Evolutionary conservation across 129 eudicot species (phyloP).

Genomic region (Flaveria sonorensis): DNA sequence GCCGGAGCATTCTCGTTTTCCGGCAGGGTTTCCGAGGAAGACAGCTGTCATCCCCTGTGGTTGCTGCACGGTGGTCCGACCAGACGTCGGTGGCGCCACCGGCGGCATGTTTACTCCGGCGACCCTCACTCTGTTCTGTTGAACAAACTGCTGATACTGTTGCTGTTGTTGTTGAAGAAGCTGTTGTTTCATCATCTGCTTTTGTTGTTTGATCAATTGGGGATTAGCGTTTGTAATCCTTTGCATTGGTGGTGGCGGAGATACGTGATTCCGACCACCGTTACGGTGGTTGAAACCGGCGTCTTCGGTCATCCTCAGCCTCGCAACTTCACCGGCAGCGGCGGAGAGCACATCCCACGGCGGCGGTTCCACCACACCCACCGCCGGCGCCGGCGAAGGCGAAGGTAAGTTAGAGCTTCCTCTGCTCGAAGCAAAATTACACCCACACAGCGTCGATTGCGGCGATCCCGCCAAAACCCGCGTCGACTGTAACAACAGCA

Average conservation of each 20-base stretch:
- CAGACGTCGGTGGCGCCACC: constrained; percentile 29
- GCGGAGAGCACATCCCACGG: constrained; percentile 54
- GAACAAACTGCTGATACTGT: constrained; percentile 27
- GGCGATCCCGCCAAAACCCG: constrained; percentile 64
- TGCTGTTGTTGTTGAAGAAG: constrained; percentile 27
- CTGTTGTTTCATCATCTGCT: constrained; percentile 37
- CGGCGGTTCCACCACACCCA: constrained; percentile 16
- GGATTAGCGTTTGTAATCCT: constrained; percentile 35
- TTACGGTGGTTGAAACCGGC: neutral
- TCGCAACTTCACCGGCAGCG: constrained; percentile 74
- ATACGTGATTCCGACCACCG: constrained; percentile 11
- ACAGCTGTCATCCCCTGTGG: constrained; percentile 65
- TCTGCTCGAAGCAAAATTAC: constrained; percentile 50
- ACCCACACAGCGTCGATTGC: constrained; percentile 65
- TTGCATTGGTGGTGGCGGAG: constrained; percentile 24
- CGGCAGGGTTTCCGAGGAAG: constrained; percentile 53
- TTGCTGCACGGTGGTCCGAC: constrained; percentile 77
- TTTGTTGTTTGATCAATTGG: constrained; percentile 50
- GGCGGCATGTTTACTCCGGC: constrained; percentile 18
- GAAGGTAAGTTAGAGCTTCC: constrained; percentile 52
- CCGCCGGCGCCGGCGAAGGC: constrained; percentile 23
- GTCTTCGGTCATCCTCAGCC: constrained; percentile 51
- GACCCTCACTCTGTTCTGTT: constrained; percentile 37
- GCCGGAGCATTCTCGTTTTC: constrained; percentile 69
- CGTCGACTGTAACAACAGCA: constrained; percentile 26